Conservation (phyloP, 306 rosid species). For the Cucurbita argyrosperma region DNA sequence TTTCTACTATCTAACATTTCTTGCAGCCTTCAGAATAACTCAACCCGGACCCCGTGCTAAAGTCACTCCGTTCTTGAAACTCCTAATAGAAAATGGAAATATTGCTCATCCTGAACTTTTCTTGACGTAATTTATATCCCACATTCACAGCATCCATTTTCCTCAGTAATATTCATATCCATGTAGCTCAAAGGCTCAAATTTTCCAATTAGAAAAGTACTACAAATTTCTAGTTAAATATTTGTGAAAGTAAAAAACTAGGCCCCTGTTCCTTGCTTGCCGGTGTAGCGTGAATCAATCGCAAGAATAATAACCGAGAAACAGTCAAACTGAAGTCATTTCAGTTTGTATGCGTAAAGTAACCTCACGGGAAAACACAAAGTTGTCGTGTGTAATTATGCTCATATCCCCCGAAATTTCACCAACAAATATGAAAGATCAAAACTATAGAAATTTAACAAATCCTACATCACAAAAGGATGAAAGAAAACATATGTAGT, state of each 20-base stretch:
- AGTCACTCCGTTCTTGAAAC: neutral
- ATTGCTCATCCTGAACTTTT: neutral
- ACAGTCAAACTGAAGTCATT: neutral
- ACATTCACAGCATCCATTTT: neutral
- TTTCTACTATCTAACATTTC: neutral
- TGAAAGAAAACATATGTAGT: neutral
- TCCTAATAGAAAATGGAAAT: neutral
- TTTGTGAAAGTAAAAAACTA: neutral
- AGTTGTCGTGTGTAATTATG: too few relatives aligned
- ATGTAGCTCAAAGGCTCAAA: neutral
- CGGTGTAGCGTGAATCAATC: neutral
- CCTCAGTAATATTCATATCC: neutral
- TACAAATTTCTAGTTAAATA: neutral
- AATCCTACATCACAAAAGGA: neutral
- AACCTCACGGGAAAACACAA: neutral
- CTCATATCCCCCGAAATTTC: neutral
- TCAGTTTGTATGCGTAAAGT: neutral
- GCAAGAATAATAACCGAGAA: neutral
- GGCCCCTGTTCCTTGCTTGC: neutral
- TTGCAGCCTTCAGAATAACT: neutral
- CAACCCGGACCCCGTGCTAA: neutral
- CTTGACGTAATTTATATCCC: neutral
- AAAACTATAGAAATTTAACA: neutral
- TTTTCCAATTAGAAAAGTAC: neutral
- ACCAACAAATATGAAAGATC: neutral